Evolutionary conservation across 208 protist genomes (phyloP), one percentile per base, ranked within the genome.

Genomic region (Leptomonas pyrrhocoris): DNA sequence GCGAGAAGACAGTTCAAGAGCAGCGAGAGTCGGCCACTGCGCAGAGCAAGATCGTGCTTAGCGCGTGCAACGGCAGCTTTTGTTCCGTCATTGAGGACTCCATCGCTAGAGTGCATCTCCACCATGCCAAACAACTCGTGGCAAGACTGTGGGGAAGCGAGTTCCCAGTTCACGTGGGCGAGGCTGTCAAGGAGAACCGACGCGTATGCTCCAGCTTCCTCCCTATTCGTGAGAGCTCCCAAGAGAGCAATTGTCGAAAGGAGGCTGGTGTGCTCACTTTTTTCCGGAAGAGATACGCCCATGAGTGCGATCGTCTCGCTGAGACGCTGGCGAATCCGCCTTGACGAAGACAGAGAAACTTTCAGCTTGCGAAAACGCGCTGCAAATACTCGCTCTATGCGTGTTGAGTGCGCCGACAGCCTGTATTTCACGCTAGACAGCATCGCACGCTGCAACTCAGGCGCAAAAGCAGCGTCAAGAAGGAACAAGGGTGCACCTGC

Each of bases 61-160:
- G 79, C 59, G 42, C 34, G 64, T n/a, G 74, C 60, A 27, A 94
- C 64, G 36, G 69, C 58, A 18, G 50, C 25, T 25, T 54, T 42
- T 68, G 74, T 50, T 18, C 81, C 48, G n/a, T 68, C 60, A 48
- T 56, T 40, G 68, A 74, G 16, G 23, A n/a, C 36, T 16, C 36
- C 21, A 6, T 73, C 62, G 34, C 64, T 63, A 13, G 78, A 62
- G 40, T 81, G 66, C n/a, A 74, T 61, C 9, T 79, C 77, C 23
- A 90, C 71, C 5, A 77, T 67, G 63, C 81, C 63, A 76, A 91
- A 85, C 30, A 94, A 67, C 46, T 94, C 85, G 11, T 86, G 50
- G 67, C 77, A 94, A 42, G 81, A 83, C 30, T 71, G 62, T 34
- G 80, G 46, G 23, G 80, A 77, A 15, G 77, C 79, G 51, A 77